Evolutionary conservation across 176 grass and related monocot species (phyloP).

Genomic region (Rhipidocladum racemiflorum): DNA sequence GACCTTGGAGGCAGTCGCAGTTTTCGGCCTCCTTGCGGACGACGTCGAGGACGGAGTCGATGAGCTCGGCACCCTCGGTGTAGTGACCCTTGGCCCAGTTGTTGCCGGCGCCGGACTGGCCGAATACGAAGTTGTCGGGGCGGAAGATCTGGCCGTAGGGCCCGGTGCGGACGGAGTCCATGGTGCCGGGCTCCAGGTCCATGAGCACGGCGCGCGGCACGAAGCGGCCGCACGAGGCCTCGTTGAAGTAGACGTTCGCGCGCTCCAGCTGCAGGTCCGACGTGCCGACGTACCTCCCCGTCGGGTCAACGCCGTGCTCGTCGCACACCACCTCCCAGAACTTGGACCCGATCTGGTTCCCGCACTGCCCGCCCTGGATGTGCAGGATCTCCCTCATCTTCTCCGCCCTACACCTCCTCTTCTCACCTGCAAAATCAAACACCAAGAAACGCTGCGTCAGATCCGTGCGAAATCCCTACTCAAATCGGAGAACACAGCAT

Average conservation of each 20-base stretch:
- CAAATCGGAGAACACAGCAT: neutral
- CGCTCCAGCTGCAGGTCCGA: constrained; percentile 75
- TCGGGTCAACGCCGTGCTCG: constrained; percentile 81
- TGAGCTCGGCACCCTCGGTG: constrained; percentile 93
- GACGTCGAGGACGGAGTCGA: constrained; percentile 88
- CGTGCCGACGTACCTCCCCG: constrained; percentile 58
- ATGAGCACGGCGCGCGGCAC: constrained; percentile 82
- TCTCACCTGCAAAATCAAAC: neutral
- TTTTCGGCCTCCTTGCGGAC: constrained; percentile 97
- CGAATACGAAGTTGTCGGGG: constrained; percentile 90
- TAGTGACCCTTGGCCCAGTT: constrained; percentile 99
- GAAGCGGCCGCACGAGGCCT: constrained; percentile 70
- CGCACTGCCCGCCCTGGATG: constrained; percentile 78
- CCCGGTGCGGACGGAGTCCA: constrained; percentile 72
- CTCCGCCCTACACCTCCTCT: neutral
- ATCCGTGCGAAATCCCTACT: neutral
- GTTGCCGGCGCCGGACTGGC: constrained; percentile 85
- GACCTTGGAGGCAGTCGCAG: constrained; percentile 91
- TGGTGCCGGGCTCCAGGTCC: constrained; percentile 89
- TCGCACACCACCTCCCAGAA: constrained; percentile 92
- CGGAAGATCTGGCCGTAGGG: constrained; percentile 75
- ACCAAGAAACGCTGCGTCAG: neutral
- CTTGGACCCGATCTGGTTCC: constrained; percentile 86
- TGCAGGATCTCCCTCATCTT: constrained; percentile 96
- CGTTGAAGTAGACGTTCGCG: constrained; percentile 87